Conservation (phyloP, 1,284 basidiomycete species). For the Sporisorium iseilematis-ciliati region DNA sequence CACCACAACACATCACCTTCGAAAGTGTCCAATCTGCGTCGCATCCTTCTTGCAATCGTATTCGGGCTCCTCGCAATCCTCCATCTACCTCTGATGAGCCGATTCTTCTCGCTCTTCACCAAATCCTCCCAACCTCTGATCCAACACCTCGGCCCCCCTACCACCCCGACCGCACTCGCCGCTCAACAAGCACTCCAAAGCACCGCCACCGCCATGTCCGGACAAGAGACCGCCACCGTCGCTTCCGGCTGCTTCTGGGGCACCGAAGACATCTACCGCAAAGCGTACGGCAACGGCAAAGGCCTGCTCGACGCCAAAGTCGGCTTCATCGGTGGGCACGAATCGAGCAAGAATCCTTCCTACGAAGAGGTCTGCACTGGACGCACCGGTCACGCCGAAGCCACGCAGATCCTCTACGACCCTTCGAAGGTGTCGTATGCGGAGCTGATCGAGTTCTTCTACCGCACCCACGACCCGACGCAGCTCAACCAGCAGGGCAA, state of each 20-base stretch:
- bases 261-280: constrained; percentile 65
- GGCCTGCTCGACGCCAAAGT: constrained; percentile 63
- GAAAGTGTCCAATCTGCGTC: constrained; percentile 36
- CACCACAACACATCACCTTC: not conserved
- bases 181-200: constrained; percentile 40
- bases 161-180: constrained; percentile 48
- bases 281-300: constrained; percentile 65
- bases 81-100: constrained; percentile 46
- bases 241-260: constrained; percentile 69
- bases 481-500: constrained; percentile 71
- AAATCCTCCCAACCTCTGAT: constrained; percentile 50
- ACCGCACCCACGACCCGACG: constrained; percentile 91
- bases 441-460: constrained; percentile 77
- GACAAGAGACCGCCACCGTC: constrained; percentile 52
- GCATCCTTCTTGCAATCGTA: constrained; percentile 12
- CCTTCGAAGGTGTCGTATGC: constrained; percentile 81
- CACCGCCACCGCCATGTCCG: constrained; percentile 39
- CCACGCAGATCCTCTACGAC: constrained; percentile 86
- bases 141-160: constrained; percentile 49
- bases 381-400: constrained; percentile 88
- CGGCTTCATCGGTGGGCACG: constrained; percentile 64
- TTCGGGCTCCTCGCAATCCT: constrained; percentile 20
- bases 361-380: constrained; percentile 82
- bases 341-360: constrained; percentile 68
- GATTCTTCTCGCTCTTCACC: constrained; percentile 56